phyloP scores from a whole-genome alignment of 2,329 filamentous ascomycete species.

The Hymenoscyphus occultus region DNA sequence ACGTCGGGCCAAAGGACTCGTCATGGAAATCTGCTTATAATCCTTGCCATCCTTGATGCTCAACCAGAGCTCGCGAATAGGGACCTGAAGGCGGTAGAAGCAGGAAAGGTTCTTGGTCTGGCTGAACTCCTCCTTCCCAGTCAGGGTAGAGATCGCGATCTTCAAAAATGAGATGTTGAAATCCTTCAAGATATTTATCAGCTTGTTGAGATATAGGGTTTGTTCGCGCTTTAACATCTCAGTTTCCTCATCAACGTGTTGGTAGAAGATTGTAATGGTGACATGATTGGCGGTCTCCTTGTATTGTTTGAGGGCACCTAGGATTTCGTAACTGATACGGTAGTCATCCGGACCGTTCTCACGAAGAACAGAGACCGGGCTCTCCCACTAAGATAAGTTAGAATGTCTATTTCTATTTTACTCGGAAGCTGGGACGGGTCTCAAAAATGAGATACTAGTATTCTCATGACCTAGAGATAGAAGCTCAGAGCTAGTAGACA shows the following conservation, averaged over 20 bases:
- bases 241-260: background rate
- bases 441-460: background rate
- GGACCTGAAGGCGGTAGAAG: background rate
- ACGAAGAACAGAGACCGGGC: background rate
- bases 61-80: background rate
- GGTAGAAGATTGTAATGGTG: background rate
- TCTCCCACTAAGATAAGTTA: background rate
- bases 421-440: background rate
- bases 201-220: background rate
- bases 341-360: background rate
- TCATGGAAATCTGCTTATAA: background rate
- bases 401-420: background rate
- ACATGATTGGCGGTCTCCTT: background rate
- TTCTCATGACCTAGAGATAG: background rate
- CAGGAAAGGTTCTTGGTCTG: background rate
- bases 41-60: background rate
- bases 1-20: background rate
- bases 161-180: background rate
- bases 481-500: background rate
- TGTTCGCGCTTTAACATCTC: background rate
- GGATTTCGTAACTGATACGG: background rate
- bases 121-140: background rate
- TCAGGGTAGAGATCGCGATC: background rate
- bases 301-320: background rate
- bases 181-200: background rate